These are phyloP conservation scores for Pythium coloratum DNA, from an alignment of 352 stramenopile species.

Conservation along the genomic window DNA sequence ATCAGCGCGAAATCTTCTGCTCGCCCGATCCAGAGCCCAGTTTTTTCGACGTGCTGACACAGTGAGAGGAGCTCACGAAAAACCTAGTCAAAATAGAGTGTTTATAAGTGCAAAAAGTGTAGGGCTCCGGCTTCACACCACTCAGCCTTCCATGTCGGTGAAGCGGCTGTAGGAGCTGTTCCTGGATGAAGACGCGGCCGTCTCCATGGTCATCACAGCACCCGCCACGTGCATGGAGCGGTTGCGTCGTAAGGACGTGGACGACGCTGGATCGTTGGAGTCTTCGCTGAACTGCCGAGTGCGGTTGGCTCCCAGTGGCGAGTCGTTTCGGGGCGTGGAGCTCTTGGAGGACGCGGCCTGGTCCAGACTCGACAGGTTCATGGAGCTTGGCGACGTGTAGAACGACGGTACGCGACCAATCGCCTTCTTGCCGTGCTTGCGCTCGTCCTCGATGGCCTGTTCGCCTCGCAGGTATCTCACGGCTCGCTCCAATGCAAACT, in stretches of 20 bases:
- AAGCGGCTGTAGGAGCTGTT: constrained; percentile 39
- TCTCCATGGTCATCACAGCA: constrained; percentile 83
- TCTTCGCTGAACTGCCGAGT: constrained; percentile 12
- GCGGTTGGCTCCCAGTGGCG: neutral
- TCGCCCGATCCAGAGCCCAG: constrained; percentile 63
- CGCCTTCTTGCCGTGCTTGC: constrained; percentile 63
- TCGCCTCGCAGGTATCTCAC: constrained; percentile 80
- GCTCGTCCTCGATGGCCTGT: constrained; percentile 79
- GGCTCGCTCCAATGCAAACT: constrained; percentile 94
- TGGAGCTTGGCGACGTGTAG: constrained; percentile 84
- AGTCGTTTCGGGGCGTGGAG: neutral
- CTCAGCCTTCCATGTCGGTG: constrained; percentile 29
- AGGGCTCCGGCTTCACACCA: neutral
- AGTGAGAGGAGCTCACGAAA: constrained; percentile 6
- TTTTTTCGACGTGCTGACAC: constrained; percentile 82
- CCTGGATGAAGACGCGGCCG: constrained; percentile 18
- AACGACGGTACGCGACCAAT: constrained; percentile 84
- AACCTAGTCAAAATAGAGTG: constrained; percentile 23
- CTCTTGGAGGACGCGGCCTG: neutral
- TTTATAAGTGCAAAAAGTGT: constrained; percentile 28
- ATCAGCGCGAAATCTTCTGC: constrained; percentile 85
- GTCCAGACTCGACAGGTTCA: constrained; percentile 74
- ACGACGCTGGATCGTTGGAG: constrained; percentile 2
- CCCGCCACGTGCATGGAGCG: constrained; percentile 79
- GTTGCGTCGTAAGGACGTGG: constrained; percentile 59